Conservation (phyloP, 352 stramenopile species). For the Pythium aquatile region DNA sequence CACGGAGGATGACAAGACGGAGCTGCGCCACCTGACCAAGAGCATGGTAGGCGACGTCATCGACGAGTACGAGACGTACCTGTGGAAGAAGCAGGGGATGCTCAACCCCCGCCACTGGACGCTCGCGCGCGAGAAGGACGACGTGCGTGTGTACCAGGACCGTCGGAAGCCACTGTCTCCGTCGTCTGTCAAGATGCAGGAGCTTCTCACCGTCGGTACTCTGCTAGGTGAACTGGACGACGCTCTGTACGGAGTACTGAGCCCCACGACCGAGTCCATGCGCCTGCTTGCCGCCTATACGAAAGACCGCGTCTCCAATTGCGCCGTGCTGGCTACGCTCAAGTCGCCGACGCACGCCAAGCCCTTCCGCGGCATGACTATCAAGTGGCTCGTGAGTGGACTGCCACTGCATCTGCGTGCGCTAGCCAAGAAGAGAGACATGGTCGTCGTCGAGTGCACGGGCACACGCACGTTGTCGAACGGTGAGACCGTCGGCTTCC, state of each 20-base stretch:
- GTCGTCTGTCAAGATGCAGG: neutral
- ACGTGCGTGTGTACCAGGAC: conserved; percentile 46
- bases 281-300: conserved; percentile 50
- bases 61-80: conserved; percentile 50
- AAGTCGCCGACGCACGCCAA: conserved; percentile 35
- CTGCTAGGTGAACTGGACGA: conserved; percentile 56
- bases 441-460: conserved; percentile 56
- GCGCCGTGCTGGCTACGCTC: conserved; percentile 51
- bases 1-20: conserved; percentile 33
- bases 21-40: conserved; percentile 40
- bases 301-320: conserved; percentile 41
- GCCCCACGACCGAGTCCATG: conserved; percentile 39
- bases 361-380: conserved; percentile 48
- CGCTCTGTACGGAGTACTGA: conserved; percentile 54
- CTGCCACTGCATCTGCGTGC: conserved; percentile 41
- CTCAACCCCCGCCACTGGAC: conserved; percentile 50
- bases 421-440: conserved; percentile 51
- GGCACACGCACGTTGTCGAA: conserved; percentile 42
- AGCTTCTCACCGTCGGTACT: conserved; percentile 33
- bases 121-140: conserved; percentile 46
- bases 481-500: conserved; percentile 57
- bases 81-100: conserved; percentile 37
- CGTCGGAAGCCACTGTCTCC: conserved; percentile 29
- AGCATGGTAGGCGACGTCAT: conserved; percentile 52
- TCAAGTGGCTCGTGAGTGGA: conserved; percentile 62